Evolutionary conservation across 108 stramenopile genomes (phyloP), one percentile per base, ranked within the genome.

Genomic region (Cyclotella sp.): DNA sequence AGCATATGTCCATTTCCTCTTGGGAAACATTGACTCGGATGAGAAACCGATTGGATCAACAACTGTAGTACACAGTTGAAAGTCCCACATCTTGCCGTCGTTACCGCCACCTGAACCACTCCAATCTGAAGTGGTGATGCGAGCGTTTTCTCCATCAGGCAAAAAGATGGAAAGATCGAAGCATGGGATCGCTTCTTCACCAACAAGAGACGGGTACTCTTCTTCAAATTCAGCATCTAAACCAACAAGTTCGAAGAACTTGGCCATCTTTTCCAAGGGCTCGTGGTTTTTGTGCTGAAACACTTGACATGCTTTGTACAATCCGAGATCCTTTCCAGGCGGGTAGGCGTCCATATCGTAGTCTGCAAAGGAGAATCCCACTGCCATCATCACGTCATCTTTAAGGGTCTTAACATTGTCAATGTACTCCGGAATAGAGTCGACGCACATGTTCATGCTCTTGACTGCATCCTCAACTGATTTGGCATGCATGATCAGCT

Each of bases 331-430:
- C 12, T 82, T 78, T 2, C 83, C 87, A 10, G 93, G 93, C 12
- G 93, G 93, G 47, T 95, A 90, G 63, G 76, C 83, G 0, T 46
- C 91, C 91, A 92, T 92, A 71, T 95, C 88, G 53, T 76, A 86
- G 45, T 91, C 86, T 15, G 93, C 91, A 72, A 88, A 90, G 1
- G 77, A 66, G 45, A 85, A 83, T 12, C 84, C 70, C 2, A 91
- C 87, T 15, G 91, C 68, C 63, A 79, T 79, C 68, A 78, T 81
- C 0, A 94, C 44, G 29, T 78, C 84, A 28, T 88, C 81, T 28
- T 54, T 63, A 18, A 88, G 60, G 5, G 44, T 85, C 52, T 34
- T 72, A 30, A 59, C 60, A 44, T 47, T 60, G 11, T 46, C 51
- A 39, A 93, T 90, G 60, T 90, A 89, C 9, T 30, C 34, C 6